Evolutionary conservation across 768 basidiomycete species (phyloP), one percentile per base, ranked within the genome.

Genomic region (Boletus rubescentipes): DNA sequence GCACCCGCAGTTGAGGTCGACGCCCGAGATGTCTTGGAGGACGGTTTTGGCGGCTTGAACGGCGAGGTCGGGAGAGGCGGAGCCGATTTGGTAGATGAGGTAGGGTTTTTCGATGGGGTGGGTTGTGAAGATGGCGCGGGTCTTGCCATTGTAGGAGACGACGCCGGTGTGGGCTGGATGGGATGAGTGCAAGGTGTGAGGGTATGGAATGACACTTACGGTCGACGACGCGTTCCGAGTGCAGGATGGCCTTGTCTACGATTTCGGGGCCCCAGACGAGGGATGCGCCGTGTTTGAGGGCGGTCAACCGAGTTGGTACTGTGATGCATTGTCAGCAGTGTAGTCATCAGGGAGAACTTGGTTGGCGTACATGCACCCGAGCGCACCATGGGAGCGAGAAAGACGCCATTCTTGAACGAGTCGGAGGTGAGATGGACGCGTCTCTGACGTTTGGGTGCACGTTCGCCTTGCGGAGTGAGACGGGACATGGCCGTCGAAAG

Each of bases 311-410:
- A 32, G 89, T 93, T 0, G 91, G 92, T 23, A 95, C 93, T 95
- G 66, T 9, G 46, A 32, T 21, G 34, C 21, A 34, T 66, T n/a
- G 41, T 35, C 32, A 39, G 37, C 4, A 16, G 36, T n/a, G 12
- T 26, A n/a, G n/a, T n/a, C n/a, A n/a, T 12, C 5, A 0, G 18
- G 5, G 5, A 15, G 14, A 36, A 31, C n/a, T 10, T 31, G n/a
- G 35, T 14, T 36, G 38, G 81, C 89, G 64, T 71, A 93, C 91
- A 72, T 59, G 88, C 87, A 55, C 94, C 92, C 53, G 92, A 96
- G 66, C 94, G 83, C 48, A 99, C 97, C 97, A 99, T 99, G 2
- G 97, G 97, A 3, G 97, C 96, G n/a, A 99, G 81, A 65, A 97
- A 88, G 30, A 98, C 76, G 10, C 93, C 95, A 73, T 91, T 80